Evolutionary conservation across 2,329 filamentous ascomycete species (phyloP).

Genomic region (Phyllosticta citriasiana): DNA sequence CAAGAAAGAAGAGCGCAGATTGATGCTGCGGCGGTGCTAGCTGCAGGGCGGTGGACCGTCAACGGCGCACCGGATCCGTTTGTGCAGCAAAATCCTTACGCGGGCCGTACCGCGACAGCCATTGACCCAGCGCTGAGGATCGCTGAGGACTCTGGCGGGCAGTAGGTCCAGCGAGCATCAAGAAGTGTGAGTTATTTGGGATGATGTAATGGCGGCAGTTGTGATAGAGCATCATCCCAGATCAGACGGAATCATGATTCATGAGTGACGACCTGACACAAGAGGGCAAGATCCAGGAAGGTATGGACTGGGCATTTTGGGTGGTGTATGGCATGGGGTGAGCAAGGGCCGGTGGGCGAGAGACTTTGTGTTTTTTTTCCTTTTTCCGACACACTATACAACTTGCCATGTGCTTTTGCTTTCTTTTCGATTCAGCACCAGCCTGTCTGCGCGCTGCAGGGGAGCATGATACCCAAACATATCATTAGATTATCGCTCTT

Average conservation of each 20-base stretch:
- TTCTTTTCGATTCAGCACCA: background rate
- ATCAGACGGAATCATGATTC: background rate
- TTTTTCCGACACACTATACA: background rate
- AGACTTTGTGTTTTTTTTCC: background rate
- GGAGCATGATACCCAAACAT: slow-evolving; percentile 9
- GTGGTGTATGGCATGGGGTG: background rate
- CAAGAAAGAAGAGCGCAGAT: slow-evolving; percentile 6
- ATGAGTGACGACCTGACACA: background rate
- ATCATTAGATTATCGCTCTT: slow-evolving; percentile 5
- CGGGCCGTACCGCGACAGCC: background rate
- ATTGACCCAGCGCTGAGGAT: slow-evolving; percentile 6
- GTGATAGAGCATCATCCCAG: background rate
- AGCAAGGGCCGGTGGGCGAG: background rate
- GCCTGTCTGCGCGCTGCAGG: background rate
- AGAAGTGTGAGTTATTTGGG: background rate
- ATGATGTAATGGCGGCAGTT: background rate
- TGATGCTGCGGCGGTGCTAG: slow-evolving; percentile 7
- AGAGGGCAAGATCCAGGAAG: background rate
- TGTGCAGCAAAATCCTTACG: background rate
- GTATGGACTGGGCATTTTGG: background rate
- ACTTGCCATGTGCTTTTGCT: background rate
- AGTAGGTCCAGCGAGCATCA: background rate
- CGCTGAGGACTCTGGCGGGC: background rate
- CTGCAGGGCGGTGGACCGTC: slow-evolving; percentile 4
- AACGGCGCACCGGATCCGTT: background rate